Percentiles rank a stretch among this genome's conserved stretches.
phyloP scores from a whole-genome alignment of 352 stramenopile species.

The Hyphochytrium catenoides region DNA sequence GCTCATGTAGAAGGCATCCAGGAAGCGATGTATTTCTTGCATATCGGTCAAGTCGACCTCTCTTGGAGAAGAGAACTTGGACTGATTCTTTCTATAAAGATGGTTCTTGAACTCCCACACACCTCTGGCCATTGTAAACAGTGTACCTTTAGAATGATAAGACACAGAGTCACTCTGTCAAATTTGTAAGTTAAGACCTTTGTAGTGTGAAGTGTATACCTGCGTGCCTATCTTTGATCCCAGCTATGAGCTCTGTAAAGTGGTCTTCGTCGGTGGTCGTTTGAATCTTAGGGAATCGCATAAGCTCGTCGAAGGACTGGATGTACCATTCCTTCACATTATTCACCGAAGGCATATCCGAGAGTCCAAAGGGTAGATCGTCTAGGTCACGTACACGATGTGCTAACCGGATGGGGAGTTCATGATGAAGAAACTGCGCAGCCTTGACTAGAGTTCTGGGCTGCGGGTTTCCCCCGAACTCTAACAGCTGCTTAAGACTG shows the following conservation, averaged over 20 bases:
- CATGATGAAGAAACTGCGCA: conserved; percentile 86
- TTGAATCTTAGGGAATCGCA: conserved; percentile 51
- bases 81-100: conserved; percentile 36
- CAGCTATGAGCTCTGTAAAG: conserved; percentile 82
- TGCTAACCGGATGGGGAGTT: conserved; percentile 93
- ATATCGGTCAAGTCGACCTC: conserved; percentile 33
- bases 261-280: conserved; percentile 57
- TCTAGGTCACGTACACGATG: conserved; percentile 85
- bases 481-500: conserved; percentile 59
- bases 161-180: no score
- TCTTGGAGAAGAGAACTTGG: conserved; percentile 12
- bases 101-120: conserved; percentile 89
- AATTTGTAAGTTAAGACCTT: no score
- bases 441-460: conserved; percentile 63
- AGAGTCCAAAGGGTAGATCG: conserved; percentile 77
- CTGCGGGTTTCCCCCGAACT: conserved; percentile 52
- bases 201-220: conserved; percentile 89
- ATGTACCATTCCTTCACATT: conserved; percentile 93
- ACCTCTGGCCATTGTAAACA: conserved; percentile 98
- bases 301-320: conserved; percentile 82
- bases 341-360: conserved; percentile 74
- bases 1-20: conserved; percentile 98
- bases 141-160: no score
- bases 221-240: conserved; percentile 91
- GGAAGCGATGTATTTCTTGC: conserved; percentile 84